These are phyloP conservation scores for Haplographium delicatum DNA, from an alignment of 495 filamentous ascomycete genomes.

Conservation along the genomic window DNA sequence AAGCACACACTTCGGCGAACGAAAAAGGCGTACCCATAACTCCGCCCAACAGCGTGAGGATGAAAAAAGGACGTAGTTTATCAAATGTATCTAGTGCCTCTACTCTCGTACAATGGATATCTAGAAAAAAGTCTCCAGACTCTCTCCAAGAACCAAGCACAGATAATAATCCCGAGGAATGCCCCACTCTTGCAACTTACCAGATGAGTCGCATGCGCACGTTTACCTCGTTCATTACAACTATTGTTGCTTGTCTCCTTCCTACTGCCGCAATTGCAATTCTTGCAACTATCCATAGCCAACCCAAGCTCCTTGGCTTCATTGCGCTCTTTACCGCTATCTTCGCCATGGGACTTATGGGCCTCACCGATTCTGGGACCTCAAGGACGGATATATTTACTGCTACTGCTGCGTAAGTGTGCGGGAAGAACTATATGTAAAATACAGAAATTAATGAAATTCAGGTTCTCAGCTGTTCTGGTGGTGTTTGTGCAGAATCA, in stretches of 20 bases:
- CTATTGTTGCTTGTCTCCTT: constrained; percentile 20
- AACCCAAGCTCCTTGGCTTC: constrained; percentile 9
- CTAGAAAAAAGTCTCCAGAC: background rate
- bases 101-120: background rate
- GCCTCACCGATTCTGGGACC: constrained; percentile 12
- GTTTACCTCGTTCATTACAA: constrained; percentile 11
- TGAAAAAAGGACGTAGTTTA: background rate
- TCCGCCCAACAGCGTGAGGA: too few species aligned
- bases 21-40: background rate
- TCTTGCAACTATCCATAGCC: constrained; percentile 6
- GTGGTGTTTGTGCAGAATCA: constrained; percentile 4
- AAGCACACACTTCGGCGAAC: background rate
- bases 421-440: background rate
- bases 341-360: constrained; percentile 20
- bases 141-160: background rate
- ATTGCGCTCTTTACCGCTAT: constrained; percentile 19
- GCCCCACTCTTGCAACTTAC: constrained; percentile 6
- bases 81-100: background rate
- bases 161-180: too few species aligned
- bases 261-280: constrained; percentile 20
- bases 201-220: background rate
- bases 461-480: constrained; percentile 2
- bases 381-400: constrained; percentile 22
- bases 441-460: background rate
- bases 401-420: constrained; percentile 20